Evolutionary conservation across 2,329 filamentous ascomycete genomes (phyloP), one percentile per base, ranked within the genome.

Genomic region (Colletotrichum sp.): DNA sequence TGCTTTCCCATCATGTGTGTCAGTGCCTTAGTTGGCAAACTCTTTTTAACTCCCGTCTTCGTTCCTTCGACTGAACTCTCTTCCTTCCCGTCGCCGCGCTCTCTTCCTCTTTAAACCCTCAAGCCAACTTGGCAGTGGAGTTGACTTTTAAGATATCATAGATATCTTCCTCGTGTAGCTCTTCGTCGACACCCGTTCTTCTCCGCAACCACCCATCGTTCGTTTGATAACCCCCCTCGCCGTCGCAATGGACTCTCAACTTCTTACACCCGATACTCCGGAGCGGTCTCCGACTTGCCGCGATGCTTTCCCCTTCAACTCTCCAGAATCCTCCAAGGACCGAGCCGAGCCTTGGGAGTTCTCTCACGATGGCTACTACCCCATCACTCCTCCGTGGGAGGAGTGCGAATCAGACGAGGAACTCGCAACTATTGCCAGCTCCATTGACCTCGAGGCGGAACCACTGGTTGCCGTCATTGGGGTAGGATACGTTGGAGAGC

Each of bases 401-500:
- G 75, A 65, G 39, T 78, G 75, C 57, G 76, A 77, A 30, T 77
- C 77, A 8, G 77, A 78, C 16, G 77, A 78, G 44, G 77, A 78
- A 59, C 72, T 73, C 12, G 76, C 72, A 22, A 70, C 75, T 9
- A 25, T 72, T 60, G 55, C 72, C 25, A 68, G 70, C 71, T 77
- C 76, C 67, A 57, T 77, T 22, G 67, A 77, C 22, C 71, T 77
- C 30, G 76, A 77, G 55, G 59, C 69, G 22, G 69, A 82, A 83
- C 83, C 86, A 9, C 74, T 86, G 7, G 85, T 90, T 5, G 88
- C 87, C 68, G 84, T 90, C 36, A 87, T 90, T 30, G 89, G 89
- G 5, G 87, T 90, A 19, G 89, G 89, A 55, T 90, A 90, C 78
- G 88, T 90, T 6, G 89, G 89, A 9, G 84, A 85, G 71, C 87